Conservation (phyloP, 371 early-diverging fungal species). For the Rhizopus stolonifer region DNA sequence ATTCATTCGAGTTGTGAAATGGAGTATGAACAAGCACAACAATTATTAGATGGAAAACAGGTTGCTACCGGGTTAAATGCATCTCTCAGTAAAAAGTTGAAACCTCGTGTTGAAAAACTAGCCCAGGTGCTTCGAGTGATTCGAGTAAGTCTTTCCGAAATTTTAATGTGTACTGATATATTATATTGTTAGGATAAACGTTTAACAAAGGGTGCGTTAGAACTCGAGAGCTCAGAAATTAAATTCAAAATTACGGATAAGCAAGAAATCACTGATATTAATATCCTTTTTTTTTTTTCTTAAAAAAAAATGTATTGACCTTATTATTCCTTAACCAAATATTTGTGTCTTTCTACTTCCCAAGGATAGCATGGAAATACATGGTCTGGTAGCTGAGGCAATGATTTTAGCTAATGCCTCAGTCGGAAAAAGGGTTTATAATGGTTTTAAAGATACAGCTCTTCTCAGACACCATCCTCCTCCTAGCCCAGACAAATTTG, state of each 20-base stretch:
- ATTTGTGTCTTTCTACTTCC: conserved; percentile 50
- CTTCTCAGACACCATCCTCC: conserved; percentile 86
- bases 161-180: background rate
- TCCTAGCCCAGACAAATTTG: conserved; percentile 67
- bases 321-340: conserved; percentile 15
- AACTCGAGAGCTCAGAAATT: conserved; percentile 74
- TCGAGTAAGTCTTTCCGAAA: conserved; percentile 31
- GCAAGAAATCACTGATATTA: conserved; percentile 63
- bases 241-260: conserved; percentile 69
- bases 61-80: conserved; percentile 52
- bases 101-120: conserved; percentile 49
- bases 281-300: conserved; percentile 43
- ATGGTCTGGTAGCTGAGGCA: conserved; percentile 97
- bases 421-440: conserved; percentile 86
- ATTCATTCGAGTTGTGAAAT: conserved; percentile 83
- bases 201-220: conserved; percentile 64
- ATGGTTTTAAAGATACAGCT: conserved; percentile 79
- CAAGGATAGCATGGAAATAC: conserved; percentile 84
- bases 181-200: conserved; percentile 46
- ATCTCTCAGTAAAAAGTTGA: conserved; percentile 47
- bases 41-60: conserved; percentile 67
- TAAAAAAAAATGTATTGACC: conserved; percentile 28
- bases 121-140: conserved; percentile 59
- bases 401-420: conserved; percentile 98
- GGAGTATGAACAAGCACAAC: conserved; percentile 94